These are phyloP conservation scores for Tetrahymena malaccensis DNA, from an alignment of 73 alveolate species.

Conservation along the genomic window DNA sequence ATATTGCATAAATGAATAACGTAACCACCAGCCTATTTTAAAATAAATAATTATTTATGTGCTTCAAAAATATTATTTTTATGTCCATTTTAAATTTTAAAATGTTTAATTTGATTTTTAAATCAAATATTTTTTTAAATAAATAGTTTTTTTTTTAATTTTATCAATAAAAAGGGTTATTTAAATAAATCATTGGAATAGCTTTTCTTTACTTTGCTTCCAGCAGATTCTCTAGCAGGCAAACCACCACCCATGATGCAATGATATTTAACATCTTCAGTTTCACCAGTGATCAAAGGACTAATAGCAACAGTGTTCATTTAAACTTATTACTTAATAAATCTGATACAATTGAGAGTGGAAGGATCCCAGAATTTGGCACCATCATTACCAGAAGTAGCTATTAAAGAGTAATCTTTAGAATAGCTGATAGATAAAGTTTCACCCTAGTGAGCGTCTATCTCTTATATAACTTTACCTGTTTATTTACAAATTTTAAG, in stretches of 20 bases:
- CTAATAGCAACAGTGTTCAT: constrained; percentile 38
- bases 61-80: no score
- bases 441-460: constrained; percentile 35
- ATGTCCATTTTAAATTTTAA: no score
- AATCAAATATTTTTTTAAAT: neutral
- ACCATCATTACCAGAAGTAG: constrained; percentile 44
- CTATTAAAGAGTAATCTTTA: constrained; percentile 30
- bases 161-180: no score
- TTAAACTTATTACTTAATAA: constrained; percentile 27
- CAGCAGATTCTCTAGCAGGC: constrained; percentile 46
- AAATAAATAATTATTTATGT: neutral
- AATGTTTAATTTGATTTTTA: no score
- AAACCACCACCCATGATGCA: constrained; percentile 39
- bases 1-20: constrained; percentile 40
- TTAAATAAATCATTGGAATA: neutral
- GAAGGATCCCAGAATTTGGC: constrained; percentile 29
- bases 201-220: neutral
- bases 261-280: constrained; percentile 17
- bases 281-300: constrained; percentile 19
- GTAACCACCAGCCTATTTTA: constrained; percentile 12
- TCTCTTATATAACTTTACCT: neutral
- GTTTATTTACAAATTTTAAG: neutral
- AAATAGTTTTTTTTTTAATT: no score
- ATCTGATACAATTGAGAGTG: constrained; percentile 14
- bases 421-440: constrained; percentile 3